These are phyloP conservation scores for Cutaneotrichosporon cyanovorans DNA, from an alignment of 1,284 basidiomycete species.

Conservation along the genomic window DNA sequence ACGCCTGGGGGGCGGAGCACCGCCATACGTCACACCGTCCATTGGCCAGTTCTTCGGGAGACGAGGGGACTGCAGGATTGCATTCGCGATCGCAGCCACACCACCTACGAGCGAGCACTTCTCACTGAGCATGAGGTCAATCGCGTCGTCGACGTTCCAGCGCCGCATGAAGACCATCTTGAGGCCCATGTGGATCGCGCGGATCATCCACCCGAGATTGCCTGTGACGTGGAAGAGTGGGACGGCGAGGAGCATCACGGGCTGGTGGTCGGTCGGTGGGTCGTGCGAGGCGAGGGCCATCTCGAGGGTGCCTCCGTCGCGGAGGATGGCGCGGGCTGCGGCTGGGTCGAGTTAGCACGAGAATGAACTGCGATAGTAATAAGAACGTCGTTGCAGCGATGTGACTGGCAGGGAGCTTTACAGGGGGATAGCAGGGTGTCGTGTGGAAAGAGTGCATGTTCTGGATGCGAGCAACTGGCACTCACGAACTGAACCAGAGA, in stretches of 20 bases:
- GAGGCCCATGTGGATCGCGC: conserved; percentile 33
- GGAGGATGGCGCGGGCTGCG: conserved; percentile 2
- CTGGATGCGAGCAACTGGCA: no score
- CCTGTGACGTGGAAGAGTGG: conserved; percentile 44
- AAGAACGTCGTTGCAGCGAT: no score
- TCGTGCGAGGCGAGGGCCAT: not conserved
- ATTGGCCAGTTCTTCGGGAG: conserved; percentile 24
- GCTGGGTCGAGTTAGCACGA: not conserved
- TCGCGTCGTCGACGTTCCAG: conserved; percentile 31
- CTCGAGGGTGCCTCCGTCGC: conserved; percentile 1
- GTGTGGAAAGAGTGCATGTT: no score
- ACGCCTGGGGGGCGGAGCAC: conserved; percentile 32
- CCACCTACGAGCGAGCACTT: conserved; percentile 36
- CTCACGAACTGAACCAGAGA: not conserved
- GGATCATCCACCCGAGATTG: conserved; percentile 36
- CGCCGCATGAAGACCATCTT: conserved; percentile 32
- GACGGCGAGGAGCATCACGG: conserved; percentile 27
- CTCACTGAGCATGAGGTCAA: conserved; percentile 28
- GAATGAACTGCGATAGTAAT: no score
- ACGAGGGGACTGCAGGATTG: conserved; percentile 29
- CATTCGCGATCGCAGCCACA: conserved; percentile 35
- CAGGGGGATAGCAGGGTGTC: no score
- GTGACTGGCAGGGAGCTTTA: no score
- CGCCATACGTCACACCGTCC: conserved; percentile 36
- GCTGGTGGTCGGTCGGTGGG: not conserved